Evolutionary conservation across 2,329 filamentous ascomycete genomes (phyloP), one percentile per base, ranked within the genome.

Genomic region (Penicillium sp.): DNA sequence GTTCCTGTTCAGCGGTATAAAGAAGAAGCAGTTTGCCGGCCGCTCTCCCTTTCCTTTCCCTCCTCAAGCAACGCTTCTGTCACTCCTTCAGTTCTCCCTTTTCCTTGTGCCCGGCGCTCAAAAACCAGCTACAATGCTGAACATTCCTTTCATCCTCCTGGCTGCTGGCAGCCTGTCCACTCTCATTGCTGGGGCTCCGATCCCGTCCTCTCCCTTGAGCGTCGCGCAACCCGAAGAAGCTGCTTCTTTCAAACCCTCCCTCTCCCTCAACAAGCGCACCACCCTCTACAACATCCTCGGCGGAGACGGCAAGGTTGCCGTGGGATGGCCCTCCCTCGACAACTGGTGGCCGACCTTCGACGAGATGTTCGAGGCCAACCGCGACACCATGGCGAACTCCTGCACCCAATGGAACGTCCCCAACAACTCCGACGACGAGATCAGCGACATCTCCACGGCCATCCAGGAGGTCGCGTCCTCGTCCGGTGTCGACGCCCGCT

Each of bases 401-500:
- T 74, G 65, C 59, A 19, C 53, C n/a, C 60, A 67, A 56, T 56
- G 65, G 59, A 51, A 44, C 46, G 66, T 70, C n/a, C 54, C 64
- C 53, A 64, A 71, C 67, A 73, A 71, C 67, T 67, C 68, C 53
- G 71, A 70, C 21, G 63, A 64, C 7, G 75, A 77, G 63, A 73
- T 71, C 56, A 58, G 52, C 30, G 26, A 65, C 55, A 73, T 81
- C 58, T 71, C 70, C 52, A 63, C 68, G 31, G 69, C 70, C 52
- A 80, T 82, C 59, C 62, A 74, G 53, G 54, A 65, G 13, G 73
- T 78, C 7, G 70, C 78, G 3, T 64, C 68, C 17, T 68, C 62
- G 11, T 68, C 64, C 35, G 62, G 65, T 29, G 56, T 82, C 31
- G 79, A 81, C 63, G 64, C 71, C 45, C 78, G 80, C 52, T 79